Percentiles rank a stretch among this genome's conserved stretches.
Evolutionary conservation across 306 rosid species (phyloP).

Genomic region (Aeschynomene evenia): DNA sequence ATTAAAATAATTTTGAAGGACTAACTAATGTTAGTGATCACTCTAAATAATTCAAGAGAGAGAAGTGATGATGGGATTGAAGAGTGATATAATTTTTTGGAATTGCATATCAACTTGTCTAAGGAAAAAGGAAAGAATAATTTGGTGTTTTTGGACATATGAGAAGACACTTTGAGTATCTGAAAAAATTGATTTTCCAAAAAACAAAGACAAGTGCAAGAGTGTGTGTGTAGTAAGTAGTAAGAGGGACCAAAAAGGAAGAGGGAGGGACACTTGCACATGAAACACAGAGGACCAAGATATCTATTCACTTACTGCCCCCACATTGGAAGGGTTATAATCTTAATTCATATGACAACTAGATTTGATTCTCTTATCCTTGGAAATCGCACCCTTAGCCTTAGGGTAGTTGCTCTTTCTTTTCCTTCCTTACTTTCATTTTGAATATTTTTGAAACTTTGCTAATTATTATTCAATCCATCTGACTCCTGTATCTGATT

Average conservation of each 20-base stretch:
- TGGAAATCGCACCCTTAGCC: conserved; percentile 30
- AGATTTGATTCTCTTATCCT: conserved; percentile 42
- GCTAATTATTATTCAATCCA: too few species aligned
- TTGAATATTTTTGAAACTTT: conserved; percentile 22
- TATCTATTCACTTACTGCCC: conserved; percentile 37
- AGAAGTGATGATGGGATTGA: conserved; percentile 8
- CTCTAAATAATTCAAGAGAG: background rate
- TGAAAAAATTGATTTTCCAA: conserved; percentile 20
- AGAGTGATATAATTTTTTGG: conserved; percentile 4
- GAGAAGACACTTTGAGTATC: conserved; percentile 19
- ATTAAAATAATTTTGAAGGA: too few species aligned
- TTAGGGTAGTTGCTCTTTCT: background rate
- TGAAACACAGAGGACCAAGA: conserved; percentile 45
- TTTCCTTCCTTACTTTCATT: conserved; percentile 11
- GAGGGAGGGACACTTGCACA: conserved; percentile 29
- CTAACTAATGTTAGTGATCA: too few species aligned
- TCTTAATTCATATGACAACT: conserved; percentile 39
- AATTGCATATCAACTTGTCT: background rate
- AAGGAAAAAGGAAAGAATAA: background rate
- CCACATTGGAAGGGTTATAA: conserved; percentile 47
- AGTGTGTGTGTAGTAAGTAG: conserved; percentile 34
- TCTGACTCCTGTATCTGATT: background rate
- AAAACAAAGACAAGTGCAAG: conserved; percentile 27
- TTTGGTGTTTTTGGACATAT: conserved; percentile 10
- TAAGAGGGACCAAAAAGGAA: conserved; percentile 44